Conservation (phyloP, 257 asterid species). For the Forsythia suspensa region DNA sequence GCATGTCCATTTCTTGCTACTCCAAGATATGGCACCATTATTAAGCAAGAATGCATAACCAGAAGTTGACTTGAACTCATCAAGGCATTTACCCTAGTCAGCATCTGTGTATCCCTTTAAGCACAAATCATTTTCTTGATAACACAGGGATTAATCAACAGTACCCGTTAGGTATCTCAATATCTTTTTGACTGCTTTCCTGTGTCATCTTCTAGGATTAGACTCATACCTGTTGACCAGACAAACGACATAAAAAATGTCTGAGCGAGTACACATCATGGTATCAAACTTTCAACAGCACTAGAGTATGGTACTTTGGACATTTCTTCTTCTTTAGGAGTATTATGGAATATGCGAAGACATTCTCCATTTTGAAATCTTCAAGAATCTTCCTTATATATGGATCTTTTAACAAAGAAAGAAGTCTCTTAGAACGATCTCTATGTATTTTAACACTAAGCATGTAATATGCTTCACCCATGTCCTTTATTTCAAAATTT, state of each 20-base stretch:
- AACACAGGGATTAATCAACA: too few species aligned
- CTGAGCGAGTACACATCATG: not conserved
- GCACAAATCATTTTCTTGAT: too few species aligned
- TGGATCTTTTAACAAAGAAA: not conserved
- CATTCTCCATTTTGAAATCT: not conserved
- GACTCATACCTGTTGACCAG: not conserved
- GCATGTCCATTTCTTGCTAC: too few species aligned
- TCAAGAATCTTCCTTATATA: too few species aligned
- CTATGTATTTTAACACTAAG: not conserved
- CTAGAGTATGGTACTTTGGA: not conserved
- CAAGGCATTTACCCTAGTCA: not conserved
- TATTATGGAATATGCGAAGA: not conserved
- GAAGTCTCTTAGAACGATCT: too few species aligned
- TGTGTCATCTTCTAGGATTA: not conserved
- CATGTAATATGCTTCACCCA: not conserved
- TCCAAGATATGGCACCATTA: too few species aligned
- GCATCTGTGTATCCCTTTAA: not conserved
- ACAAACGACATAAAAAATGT: not conserved
- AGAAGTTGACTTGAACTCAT: not conserved
- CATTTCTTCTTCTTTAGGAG: not conserved
- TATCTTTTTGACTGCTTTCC: not conserved
- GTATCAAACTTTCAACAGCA: not conserved
- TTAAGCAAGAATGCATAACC: not conserved
- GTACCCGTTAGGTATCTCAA: not conserved
- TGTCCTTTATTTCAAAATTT: not conserved